Evolutionary conservation across 441 rosid species (phyloP).

Genomic region (Kokia cookei): DNA sequence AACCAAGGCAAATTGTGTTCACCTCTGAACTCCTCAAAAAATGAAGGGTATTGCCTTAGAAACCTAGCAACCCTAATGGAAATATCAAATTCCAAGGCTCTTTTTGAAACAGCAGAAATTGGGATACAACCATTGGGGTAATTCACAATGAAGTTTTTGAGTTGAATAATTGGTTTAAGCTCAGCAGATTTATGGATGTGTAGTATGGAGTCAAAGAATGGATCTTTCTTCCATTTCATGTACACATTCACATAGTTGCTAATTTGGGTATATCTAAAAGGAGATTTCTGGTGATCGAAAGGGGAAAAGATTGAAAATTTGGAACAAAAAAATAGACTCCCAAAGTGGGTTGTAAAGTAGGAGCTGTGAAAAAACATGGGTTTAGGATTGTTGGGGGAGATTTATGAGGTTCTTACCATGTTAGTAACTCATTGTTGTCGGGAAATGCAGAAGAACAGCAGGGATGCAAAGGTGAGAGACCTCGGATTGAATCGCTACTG

Average conservation of each 20-base stretch:
- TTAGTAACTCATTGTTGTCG: not conserved
- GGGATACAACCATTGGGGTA: constrained; percentile 57
- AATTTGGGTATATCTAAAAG: constrained; percentile 24
- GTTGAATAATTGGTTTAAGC: constrained; percentile 55
- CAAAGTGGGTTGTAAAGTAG: constrained; percentile 22
- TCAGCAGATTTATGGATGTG: constrained; percentile 58
- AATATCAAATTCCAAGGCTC: constrained; percentile 52
- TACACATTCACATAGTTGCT: constrained; percentile 61
- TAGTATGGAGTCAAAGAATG: constrained; percentile 53
- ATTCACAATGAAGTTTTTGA: constrained; percentile 49
- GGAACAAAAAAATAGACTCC: constrained; percentile 13
- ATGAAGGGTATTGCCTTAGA: constrained; percentile 57
- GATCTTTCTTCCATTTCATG: constrained; percentile 88
- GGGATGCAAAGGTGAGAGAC: not conserved
- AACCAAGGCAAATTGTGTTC: constrained; percentile 80
- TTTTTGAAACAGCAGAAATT: constrained; percentile 62
- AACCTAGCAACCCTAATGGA: constrained; percentile 64
- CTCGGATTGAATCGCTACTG: not conserved
- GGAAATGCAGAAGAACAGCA: not conserved
- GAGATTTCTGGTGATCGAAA: constrained; percentile 4
- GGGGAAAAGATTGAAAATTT: constrained; percentile 15
- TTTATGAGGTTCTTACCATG: not conserved
- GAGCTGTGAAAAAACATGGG: constrained; percentile 26
- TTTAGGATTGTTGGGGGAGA: not conserved
- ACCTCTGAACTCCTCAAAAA: constrained; percentile 75